phyloP scores from a whole-genome alignment of 495 filamentous ascomycete species.

The Oleoguttula mirabilis region DNA sequence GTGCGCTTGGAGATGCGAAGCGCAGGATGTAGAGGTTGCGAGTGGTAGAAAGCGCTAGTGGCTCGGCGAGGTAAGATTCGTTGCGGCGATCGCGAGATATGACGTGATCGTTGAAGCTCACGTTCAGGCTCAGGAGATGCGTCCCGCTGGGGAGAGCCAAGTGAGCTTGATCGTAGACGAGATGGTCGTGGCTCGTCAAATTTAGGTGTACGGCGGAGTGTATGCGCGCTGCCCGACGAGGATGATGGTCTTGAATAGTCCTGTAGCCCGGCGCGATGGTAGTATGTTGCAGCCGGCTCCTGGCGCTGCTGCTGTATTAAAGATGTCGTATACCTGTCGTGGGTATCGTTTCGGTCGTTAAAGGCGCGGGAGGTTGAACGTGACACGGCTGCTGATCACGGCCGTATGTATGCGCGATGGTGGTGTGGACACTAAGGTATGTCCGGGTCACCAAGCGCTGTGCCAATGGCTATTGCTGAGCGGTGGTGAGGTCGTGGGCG shows the following conservation, averaged over 20 bases:
- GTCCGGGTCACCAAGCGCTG: neutral
- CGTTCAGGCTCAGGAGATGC: conserved; percentile 25
- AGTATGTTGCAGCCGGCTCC: conserved; percentile 33
- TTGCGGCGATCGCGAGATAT: conserved; percentile 10
- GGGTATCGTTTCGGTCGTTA: conserved; percentile 38
- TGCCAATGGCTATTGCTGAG: neutral
- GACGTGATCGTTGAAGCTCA: conserved; percentile 22
- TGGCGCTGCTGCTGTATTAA: conserved; percentile 42
- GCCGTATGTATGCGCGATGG: too few relatives aligned
- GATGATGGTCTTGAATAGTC: conserved; percentile 37
- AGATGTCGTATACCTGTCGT: conserved; percentile 46
- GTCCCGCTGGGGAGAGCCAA: conserved; percentile 22
- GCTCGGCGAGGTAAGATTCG: conserved; percentile 21
- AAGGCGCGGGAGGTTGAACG: conserved; percentile 13
- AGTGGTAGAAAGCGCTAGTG: conserved; percentile 22
- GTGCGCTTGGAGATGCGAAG: conserved; percentile 52
- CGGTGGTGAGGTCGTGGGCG: neutral
- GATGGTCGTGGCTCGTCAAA: conserved; percentile 31
- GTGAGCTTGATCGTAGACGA: conserved; percentile 21
- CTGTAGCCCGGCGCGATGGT: conserved; percentile 19
- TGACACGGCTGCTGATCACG: conserved; percentile 24
- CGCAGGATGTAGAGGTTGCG: conserved; percentile 36
- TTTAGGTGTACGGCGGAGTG: conserved; percentile 39
- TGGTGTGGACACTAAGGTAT: too few relatives aligned
- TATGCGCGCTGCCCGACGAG: conserved; percentile 38